These are phyloP conservation scores for Scheffersomyces titani DNA, from an alignment of 1,139 yeast genomes.

Conservation along the genomic window DNA sequence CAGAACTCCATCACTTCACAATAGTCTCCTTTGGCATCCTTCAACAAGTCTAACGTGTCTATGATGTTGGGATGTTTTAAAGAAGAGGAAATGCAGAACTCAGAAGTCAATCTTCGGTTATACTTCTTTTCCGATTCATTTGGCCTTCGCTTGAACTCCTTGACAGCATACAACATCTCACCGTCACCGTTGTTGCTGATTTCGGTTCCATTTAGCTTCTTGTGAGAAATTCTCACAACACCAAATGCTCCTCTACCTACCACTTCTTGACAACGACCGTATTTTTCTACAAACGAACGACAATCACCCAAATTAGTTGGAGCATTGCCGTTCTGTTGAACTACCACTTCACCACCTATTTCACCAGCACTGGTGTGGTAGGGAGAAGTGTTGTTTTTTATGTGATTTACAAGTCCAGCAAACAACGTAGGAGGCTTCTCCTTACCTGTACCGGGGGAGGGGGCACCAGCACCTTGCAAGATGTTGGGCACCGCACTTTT, in stretches of 20 bases:
- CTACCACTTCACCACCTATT: slow-evolving; percentile 2
- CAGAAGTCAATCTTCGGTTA: slow-evolving; percentile 45
- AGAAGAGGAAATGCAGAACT: slow-evolving; percentile 52
- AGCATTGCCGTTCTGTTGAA: not conserved
- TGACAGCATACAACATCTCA: slow-evolving; percentile 48
- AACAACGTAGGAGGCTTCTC: slow-evolving; percentile 73
- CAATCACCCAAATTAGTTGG: slow-evolving; percentile 21
- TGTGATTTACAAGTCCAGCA: slow-evolving; percentile 76
- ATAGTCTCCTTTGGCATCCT: slow-evolving; percentile 89
- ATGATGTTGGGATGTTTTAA: slow-evolving; percentile 60
- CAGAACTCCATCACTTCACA: slow-evolving; percentile 98
- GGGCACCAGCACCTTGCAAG: slow-evolving; percentile 15
- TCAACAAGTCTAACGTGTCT: slow-evolving; percentile 80
- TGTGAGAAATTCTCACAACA: slow-evolving; percentile 48
- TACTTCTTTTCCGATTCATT: slow-evolving; percentile 48
- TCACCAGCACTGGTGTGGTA: slow-evolving; percentile 17
- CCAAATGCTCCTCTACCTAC: slow-evolving; percentile 52
- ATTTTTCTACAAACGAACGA: slow-evolving; percentile 48
- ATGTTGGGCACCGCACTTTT: slow-evolving; percentile 80
- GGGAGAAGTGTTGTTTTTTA: slow-evolving; percentile 40
- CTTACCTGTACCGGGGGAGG: slow-evolving; percentile 8
- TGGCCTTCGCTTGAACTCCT: slow-evolving; percentile 46
- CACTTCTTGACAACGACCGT: slow-evolving; percentile 53
- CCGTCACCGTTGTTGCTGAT: slow-evolving; percentile 3
- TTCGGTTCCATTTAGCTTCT: slow-evolving; percentile 19